Evolutionary conservation across 2,329 filamentous ascomycete genomes (phyloP).

Genomic region (Paraphaeosphaeria minitans): DNA sequence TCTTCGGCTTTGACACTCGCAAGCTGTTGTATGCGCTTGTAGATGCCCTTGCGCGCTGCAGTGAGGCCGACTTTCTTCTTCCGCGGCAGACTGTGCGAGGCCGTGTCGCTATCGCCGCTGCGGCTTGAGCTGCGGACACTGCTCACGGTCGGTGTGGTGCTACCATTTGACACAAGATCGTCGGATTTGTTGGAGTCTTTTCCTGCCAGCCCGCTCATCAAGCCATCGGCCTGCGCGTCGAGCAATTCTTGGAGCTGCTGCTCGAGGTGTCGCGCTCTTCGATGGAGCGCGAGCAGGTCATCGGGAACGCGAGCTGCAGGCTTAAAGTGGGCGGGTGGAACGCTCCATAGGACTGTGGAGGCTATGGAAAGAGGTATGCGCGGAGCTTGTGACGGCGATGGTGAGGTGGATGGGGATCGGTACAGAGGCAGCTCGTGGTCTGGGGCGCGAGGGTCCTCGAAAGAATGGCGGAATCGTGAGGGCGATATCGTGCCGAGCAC

Average conservation of each 20-base stretch:
- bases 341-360: slow-evolving; percentile 40
- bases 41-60: slow-evolving; percentile 68
- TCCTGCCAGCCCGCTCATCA: slow-evolving; percentile 55
- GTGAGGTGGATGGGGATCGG: slow-evolving; percentile 33
- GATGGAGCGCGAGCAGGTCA: slow-evolving; percentile 56
- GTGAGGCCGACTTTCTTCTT: slow-evolving; percentile 64
- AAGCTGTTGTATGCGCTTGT: slow-evolving; percentile 66
- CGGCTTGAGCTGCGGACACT: slow-evolving; percentile 43
- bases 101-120: slow-evolving; percentile 24
- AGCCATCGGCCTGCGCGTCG: slow-evolving; percentile 64
- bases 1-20: slow-evolving; percentile 72
- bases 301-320: slow-evolving; percentile 41
- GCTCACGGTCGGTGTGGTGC: slow-evolving; percentile 55
- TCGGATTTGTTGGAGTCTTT: slow-evolving; percentile 40
- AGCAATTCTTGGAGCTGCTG: slow-evolving; percentile 63
- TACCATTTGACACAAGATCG: slow-evolving; percentile 55
- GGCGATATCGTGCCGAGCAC: slow-evolving; percentile 43
- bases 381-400: slow-evolving; percentile 34
- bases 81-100: slow-evolving; percentile 22
- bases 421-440: slow-evolving; percentile 44
- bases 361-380: slow-evolving; percentile 43
- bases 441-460: slow-evolving; percentile 42
- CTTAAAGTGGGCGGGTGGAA: slow-evolving; percentile 30
- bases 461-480: slow-evolving; percentile 38
- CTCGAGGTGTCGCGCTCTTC: slow-evolving; percentile 60